Base-by-base conservation (phyloP, 2,329 filamentous ascomycete genomes). In the Fusarium neocosmosporiellum region DNA sequence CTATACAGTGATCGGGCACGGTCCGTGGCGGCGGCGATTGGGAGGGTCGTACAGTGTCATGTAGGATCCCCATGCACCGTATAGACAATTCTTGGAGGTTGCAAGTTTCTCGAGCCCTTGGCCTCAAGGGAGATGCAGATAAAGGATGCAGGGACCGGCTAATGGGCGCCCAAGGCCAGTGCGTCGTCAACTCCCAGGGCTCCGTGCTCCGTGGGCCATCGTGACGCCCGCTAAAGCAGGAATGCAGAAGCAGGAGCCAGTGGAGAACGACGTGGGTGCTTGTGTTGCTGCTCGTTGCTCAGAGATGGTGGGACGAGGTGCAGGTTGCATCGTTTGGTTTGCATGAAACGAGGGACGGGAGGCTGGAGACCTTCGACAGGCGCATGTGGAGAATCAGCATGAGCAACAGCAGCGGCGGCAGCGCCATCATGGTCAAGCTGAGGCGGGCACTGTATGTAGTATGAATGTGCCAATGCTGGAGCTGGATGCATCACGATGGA, bases 21-120 rank as follows among this genome's bases (percentile, higher is more conserved):
- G 74, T 62, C 46, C 13, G n/a, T 10, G 22, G 36, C 29, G 18
- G 29, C 11, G 24, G 22, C 16, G 1, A 14, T 7, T 7, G 7
- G 20, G 39, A 46, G 43, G 33, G 11, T 4, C 2, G 3, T 34
- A 78, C 75, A 67, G 76, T 78, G 57, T 14, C 43, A 67, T 62
- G 36, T 63, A 67, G 50, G 59, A 61, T 66, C 66, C 27, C 50
- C 68, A 75, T 70, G 74, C 76, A 78, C 76, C 70, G 76, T 78
- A 78, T 78, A 78, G 76, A 72, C 75, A 77, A 70, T 69, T 78
- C 63, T 75, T 75, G 70, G 73, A 73, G 76, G 73, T 78, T 77
- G 72, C 62, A 58, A 65, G 41, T 72, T 66, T 69, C 61, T 66
- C 27, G 66, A 58, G 54, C 46, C 69, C 61, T 60, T 53, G 46